phyloP scores from a whole-genome alignment of 2,329 filamentous ascomycete species.

The Knufia petricola region DNA sequence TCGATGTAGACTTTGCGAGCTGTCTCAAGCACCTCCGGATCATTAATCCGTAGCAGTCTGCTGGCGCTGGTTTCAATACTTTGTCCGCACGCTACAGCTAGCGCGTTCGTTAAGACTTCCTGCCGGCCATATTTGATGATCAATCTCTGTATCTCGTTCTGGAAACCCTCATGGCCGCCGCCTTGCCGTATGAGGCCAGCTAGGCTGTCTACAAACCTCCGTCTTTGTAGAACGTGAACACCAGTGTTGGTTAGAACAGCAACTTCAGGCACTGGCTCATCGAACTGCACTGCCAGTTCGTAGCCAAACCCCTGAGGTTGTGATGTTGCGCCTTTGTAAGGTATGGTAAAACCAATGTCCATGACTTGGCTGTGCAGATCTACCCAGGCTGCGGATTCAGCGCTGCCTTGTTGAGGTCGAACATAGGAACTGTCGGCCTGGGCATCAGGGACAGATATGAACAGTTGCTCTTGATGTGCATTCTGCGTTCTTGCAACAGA shows the following conservation, averaged over 20 bases:
- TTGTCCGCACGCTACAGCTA: conserved; percentile 92
- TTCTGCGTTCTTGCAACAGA: conserved; percentile 58
- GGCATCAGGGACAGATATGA: conserved; percentile 78
- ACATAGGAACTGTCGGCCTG: conserved; percentile 29
- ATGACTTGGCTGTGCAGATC: conserved; percentile 64
- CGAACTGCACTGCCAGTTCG: conserved; percentile 92
- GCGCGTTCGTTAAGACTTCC: conserved; percentile 79
- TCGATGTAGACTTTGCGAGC: conserved; percentile 85
- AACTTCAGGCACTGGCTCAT: conserved; percentile 69
- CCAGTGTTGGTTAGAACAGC: conserved; percentile 87
- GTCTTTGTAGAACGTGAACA: conserved; percentile 72
- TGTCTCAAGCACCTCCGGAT: conserved; percentile 75
- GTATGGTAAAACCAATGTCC: conserved; percentile 67
- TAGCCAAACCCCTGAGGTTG: conserved; percentile 79
- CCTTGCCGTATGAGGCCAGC: conserved; percentile 67
- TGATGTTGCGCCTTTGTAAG: conserved; percentile 58
- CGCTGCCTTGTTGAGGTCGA: conserved; percentile 50
- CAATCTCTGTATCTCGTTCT: conserved; percentile 73
- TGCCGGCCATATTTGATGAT: conserved; percentile 76
- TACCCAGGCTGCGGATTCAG: conserved; percentile 73
- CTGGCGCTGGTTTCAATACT: conserved; percentile 69
- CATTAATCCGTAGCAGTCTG: conserved; percentile 60
- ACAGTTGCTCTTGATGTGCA: conserved; percentile 58
- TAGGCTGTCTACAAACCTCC: conserved; percentile 85
- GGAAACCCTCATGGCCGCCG: conserved; percentile 67